Evolutionary conservation across 2,329 filamentous ascomycete species (phyloP).

Genomic region (Drechslerella stenobrocha): DNA sequence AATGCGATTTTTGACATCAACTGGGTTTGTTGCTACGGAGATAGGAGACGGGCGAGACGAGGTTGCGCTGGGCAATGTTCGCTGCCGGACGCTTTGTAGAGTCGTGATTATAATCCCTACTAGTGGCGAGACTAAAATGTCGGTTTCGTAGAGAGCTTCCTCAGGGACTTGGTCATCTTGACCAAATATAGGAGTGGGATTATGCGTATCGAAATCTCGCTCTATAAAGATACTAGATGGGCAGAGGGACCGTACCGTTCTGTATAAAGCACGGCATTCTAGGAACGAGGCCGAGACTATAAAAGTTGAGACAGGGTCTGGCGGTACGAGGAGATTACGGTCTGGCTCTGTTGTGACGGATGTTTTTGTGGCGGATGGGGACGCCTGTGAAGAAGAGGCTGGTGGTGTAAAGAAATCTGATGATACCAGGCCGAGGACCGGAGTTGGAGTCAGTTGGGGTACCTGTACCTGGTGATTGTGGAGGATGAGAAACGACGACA

Average conservation of each 20-base stretch:
- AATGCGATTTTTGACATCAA: slow-evolving; percentile 24
- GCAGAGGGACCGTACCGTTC: slow-evolving; percentile 19
- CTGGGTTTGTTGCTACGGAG: not conserved
- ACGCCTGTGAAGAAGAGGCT: not conserved
- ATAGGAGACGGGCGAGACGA: no score
- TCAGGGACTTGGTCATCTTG: slow-evolving; percentile 25
- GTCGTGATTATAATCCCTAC: slow-evolving; percentile 25
- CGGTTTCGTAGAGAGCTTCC: slow-evolving; percentile 21
- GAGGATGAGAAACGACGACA: slow-evolving; percentile 29
- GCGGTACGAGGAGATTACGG: not conserved
- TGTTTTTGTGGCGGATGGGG: slow-evolving; percentile 4
- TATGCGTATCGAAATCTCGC: slow-evolving; percentile 17
- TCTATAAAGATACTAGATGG: slow-evolving; percentile 33
- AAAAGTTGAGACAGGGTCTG: slow-evolving; percentile 17
- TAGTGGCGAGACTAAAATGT: slow-evolving; percentile 31
- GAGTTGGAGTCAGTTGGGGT: not conserved
- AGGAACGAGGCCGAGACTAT: slow-evolving; percentile 34
- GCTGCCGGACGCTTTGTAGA: slow-evolving; percentile 28
- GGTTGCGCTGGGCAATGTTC: not conserved
- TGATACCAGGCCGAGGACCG: not conserved
- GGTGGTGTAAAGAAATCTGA: not conserved
- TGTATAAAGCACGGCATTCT: slow-evolving; percentile 18
- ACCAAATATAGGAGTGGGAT: slow-evolving; percentile 1
- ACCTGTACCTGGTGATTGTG: slow-evolving; percentile 18
- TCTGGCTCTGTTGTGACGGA: not conserved